Evolutionary conservation across 129 eudicot species (phyloP), one percentile per base, ranked within the genome.

Genomic region (Mikania micrantha): DNA sequence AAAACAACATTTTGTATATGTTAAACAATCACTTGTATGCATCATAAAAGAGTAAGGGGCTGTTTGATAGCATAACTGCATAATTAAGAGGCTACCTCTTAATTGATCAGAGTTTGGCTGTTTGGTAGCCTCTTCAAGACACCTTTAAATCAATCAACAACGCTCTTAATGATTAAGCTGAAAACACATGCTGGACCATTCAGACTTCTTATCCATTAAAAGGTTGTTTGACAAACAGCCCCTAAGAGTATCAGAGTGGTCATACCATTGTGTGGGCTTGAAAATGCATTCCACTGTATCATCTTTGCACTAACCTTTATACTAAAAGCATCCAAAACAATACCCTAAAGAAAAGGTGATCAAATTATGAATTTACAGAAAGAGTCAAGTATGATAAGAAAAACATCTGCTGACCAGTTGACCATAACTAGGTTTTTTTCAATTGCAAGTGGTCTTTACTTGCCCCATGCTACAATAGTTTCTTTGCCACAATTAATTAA

Each of bases 241-340:
- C n/a, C n/a, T n/a, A n/a, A 49, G 56, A 36, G 48, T 66, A 73
- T 34, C 32, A 68, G 2, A 67, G 36, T 6, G 56, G 45, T 17
- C 39, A 50, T 80, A 84, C 88, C 88, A 74, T 63, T 65, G 56
- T 19, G 44, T 29, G 83, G 83, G 49, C 67, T 80, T 31, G 83
- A 77, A 27, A 59, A 66, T 9, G 73, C 57, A 64, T 44, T 70
- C 35, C 19, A 63, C 11, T 45, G 85, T 65, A 84, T 61, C 76
- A 80, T 80, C 83, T 74, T 84, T 15, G 85, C 89, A 39, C 72
- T 67, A 15, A 24, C 83, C 73, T 66, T 74, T 56, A 17, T 56
- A 22, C 66, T 69, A 16, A 80, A 66, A 52, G 85, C 88, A 60
- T 69, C 19, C 62, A 72, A 59, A 66, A 80, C 68, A 4, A 80